Evolutionary conservation across 1,284 basidiomycete species (phyloP), one percentile per base, ranked within the genome.

Genomic region (Fomitopsis schrenkii): DNA sequence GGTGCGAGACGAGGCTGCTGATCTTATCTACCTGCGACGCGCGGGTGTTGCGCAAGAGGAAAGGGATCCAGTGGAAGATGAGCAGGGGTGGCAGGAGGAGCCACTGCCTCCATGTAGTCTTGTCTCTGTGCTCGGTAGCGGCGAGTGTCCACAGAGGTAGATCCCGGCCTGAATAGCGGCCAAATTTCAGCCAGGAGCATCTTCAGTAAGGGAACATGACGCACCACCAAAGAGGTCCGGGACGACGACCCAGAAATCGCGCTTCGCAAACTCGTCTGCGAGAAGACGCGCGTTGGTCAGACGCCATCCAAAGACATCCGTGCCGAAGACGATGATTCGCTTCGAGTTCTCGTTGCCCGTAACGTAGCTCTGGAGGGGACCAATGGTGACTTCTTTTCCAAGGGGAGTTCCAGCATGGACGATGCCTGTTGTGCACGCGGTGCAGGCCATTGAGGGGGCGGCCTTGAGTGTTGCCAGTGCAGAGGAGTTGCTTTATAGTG

Each of bases 241-340:
- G 26, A 70, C 45, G 55, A 66, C 46, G 38, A 70, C 68, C 26
- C 64, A 60, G 64, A 70, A 68, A 2, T 64, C 65, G n/a, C 57
- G 55, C 42, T 62, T 56, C 28, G 66, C 68, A 55, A 67, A 70
- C 61, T 68, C 66, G 63, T 70, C 68, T 57, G 67, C 68, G 61
- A 70, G 66, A 22, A 68, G 62, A 17, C 68, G 61, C 17, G 64
- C 64, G 65, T 70, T 70, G 41, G 63, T 50, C 53, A 67, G 64
- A 44, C 55, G 57, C 68, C 68, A 70, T 26, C 68, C 68, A 44
- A 68, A 70, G 57, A 68, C 58, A 62, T 70, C 68, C 14, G 42
- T 45, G n/a, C 67, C 68, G 53, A 70, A 56, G 58, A 68, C 59
- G 55, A 70, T 62, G 55, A 68, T 62, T 30, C 68, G 67, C 19